Percentiles rank a stretch among this genome's conserved stretches.
These are phyloP conservation scores for Aotearoamyces nothofagi DNA, from an alignment of 2,329 filamentous ascomycete species.

Conservation along the genomic window DNA sequence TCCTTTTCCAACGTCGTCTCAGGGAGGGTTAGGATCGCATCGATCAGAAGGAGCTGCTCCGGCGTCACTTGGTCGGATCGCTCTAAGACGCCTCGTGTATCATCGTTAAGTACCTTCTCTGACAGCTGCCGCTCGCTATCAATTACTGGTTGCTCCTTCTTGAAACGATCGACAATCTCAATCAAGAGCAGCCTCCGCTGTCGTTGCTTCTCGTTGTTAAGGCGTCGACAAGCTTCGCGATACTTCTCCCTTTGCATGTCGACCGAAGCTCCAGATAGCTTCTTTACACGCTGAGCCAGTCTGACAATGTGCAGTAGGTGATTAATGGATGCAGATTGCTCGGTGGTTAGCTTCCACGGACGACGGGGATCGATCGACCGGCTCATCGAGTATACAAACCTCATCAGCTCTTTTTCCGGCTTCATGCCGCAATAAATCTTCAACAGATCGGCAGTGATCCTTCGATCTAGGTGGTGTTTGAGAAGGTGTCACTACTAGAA, in stretches of 20 bases:
- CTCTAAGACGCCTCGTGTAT: constrained; percentile 2
- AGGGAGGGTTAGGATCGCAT: too few relatives aligned
- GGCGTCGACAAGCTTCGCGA: constrained; percentile 1
- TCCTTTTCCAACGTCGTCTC: too few relatives aligned
- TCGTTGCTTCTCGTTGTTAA: constrained; percentile 3
- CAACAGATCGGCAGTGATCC: constrained; percentile 7
- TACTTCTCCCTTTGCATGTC: constrained; percentile 1
- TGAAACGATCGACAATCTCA: constrained; percentile 4
- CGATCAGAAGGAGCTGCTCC: too few relatives aligned
- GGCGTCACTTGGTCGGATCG: constrained; percentile 1
- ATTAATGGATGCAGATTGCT: constrained; percentile 13
- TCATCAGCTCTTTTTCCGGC: constrained; percentile 12
- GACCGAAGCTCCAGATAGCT: constrained; percentile 1
- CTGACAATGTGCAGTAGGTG: constrained; percentile 5
- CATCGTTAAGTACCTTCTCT: constrained; percentile 2
- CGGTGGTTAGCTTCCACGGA: constrained; percentile 10
- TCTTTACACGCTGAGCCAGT: constrained; percentile 1
- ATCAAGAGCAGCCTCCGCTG: constrained; percentile 4
- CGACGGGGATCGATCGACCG: constrained; percentile 12
- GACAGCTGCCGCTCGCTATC: constrained; percentile 4
- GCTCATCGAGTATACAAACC: constrained; percentile 11
- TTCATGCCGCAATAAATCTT: constrained; percentile 11
- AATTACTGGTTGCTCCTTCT: constrained; percentile 5
- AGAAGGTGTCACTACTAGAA: constrained; percentile 8
- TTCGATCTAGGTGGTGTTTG: constrained; percentile 10